Conservation (phyloP, 2,329 filamentous ascomycete genomes). For the Stagonosporopsis chrysanthemi region DNA sequence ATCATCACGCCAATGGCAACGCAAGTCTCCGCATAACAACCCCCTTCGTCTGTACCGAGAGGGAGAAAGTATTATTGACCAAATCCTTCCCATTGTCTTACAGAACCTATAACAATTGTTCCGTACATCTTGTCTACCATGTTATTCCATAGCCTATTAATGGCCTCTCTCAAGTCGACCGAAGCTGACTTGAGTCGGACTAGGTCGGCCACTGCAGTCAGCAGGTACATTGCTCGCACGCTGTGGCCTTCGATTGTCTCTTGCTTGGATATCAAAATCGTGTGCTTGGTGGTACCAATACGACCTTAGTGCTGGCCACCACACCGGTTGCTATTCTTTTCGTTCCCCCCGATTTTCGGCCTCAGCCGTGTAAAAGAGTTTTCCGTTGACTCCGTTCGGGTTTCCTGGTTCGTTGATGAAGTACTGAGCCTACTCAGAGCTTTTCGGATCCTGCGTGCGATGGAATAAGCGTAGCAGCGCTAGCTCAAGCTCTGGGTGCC, state of each 20-base stretch:
- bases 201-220: conserved; percentile 2
- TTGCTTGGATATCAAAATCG: neutral
- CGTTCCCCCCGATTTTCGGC: neutral
- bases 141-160: conserved; percentile 64
- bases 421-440: neutral
- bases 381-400: neutral
- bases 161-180: conserved; percentile 36
- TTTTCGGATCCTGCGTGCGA: neutral
- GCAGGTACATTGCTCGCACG: conserved; percentile 7
- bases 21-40: conserved; percentile 70
- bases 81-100: conserved; percentile 68
- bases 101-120: conserved; percentile 66
- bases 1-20: conserved; percentile 15
- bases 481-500: conserved; percentile 1
- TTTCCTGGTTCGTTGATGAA: neutral
- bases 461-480: conserved; percentile 1
- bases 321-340: conserved; percentile 1
- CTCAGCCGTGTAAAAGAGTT: conserved; percentile 3
- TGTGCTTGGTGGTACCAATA: conserved; percentile 10
- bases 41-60: conserved; percentile 66
- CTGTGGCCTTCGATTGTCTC: conserved; percentile 4
- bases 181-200: conserved; percentile 2
- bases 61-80: conserved; percentile 65
- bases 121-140: conserved; percentile 69
- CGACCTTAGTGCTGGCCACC: conserved; percentile 5